phyloP scores from a whole-genome alignment of 2,329 filamentous ascomycete genomes.

The Venturiaceae sp. region DNA sequence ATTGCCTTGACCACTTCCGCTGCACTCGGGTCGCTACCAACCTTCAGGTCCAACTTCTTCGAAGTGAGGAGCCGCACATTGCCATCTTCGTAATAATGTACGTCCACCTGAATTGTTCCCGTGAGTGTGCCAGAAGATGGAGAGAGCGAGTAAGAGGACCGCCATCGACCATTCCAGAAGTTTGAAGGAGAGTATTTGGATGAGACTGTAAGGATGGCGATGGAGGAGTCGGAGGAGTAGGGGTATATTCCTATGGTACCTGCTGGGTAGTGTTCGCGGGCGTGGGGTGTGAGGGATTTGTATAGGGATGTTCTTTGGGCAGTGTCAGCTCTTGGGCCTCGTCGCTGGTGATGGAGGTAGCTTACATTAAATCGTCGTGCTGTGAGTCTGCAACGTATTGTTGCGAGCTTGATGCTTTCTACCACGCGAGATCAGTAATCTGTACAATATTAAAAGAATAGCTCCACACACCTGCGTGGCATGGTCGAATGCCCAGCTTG shows the following conservation, averaged over 20 bases:
- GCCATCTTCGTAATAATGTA: conserved; percentile 99
- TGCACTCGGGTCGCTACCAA: conserved; percentile 50
- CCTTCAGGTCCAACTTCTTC: conserved; percentile 57
- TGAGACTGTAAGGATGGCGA: conserved; percentile 78
- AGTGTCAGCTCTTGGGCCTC: not conserved
- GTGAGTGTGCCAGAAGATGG: conserved; percentile 59
- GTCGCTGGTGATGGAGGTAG: conserved; percentile 7
- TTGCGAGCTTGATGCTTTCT: conserved; percentile 78
- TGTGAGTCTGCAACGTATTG: conserved; percentile 68
- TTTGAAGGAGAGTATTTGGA: conserved; percentile 98
- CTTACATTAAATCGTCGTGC: conserved; percentile 72
- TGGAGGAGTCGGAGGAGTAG: conserved; percentile 60
- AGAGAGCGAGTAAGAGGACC: conserved; percentile 73
- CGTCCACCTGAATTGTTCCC: conserved; percentile 82
- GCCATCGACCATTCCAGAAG: conserved; percentile 98
- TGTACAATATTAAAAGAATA: not conserved
- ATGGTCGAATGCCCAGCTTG: conserved; percentile 85
- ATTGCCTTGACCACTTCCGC: conserved; percentile 70
- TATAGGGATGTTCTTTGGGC: conserved; percentile 64
- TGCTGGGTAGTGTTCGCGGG: conserved; percentile 79
- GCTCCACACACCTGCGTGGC: conserved; percentile 51
- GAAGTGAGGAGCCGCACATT: conserved; percentile 91
- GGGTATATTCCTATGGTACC: conserved; percentile 77
- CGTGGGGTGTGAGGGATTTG: conserved; percentile 66
- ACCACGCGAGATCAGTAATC: not conserved